These are phyloP conservation scores for Elymus sibiricus DNA, from an alignment of 176 grass and related monocot species.

Conservation along the genomic window DNA sequence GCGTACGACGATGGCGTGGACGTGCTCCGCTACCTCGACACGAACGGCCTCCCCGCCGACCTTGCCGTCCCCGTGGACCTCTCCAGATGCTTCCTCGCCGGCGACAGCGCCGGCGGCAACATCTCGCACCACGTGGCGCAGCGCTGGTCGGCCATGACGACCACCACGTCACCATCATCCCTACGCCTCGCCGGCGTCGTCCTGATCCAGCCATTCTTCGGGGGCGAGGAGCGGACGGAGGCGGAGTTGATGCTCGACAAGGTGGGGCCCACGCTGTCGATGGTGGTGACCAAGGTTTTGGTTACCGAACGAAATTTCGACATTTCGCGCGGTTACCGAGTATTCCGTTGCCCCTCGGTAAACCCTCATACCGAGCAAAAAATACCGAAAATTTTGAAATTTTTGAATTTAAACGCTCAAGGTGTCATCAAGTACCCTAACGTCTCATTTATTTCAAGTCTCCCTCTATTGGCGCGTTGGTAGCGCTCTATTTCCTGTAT, in stretches of 20 bases:
- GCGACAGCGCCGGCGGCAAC: constrained; percentile 33
- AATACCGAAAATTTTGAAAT: too few species aligned
- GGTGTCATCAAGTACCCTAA: too few species aligned
- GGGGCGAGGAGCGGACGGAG: constrained; percentile 39
- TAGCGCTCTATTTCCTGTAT: too few species aligned
- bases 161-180: neutral
- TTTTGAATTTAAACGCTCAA: too few species aligned
- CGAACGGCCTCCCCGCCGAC: neutral
- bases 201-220: constrained; percentile 50
- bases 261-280: neutral
- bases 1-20: constrained; percentile 63
- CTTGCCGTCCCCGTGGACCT: constrained; percentile 16
- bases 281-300: neutral
- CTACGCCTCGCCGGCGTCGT: constrained; percentile 36
- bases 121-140: neutral
- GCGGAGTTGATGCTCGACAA: constrained; percentile 24
- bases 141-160: neutral
- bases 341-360: too few species aligned
- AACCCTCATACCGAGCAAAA: too few species aligned
- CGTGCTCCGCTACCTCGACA: constrained; percentile 43
- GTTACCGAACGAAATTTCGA: too few species aligned
- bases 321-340: too few species aligned
- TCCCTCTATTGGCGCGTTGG: too few species aligned
- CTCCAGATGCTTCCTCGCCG: constrained; percentile 37
- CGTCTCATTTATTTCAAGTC: too few species aligned